Percentiles rank a stretch among this genome's conserved stretches.
Evolutionary conservation across 169 alveolate species (phyloP).

Genomic region (Plasmodium knowlesi): DNA sequence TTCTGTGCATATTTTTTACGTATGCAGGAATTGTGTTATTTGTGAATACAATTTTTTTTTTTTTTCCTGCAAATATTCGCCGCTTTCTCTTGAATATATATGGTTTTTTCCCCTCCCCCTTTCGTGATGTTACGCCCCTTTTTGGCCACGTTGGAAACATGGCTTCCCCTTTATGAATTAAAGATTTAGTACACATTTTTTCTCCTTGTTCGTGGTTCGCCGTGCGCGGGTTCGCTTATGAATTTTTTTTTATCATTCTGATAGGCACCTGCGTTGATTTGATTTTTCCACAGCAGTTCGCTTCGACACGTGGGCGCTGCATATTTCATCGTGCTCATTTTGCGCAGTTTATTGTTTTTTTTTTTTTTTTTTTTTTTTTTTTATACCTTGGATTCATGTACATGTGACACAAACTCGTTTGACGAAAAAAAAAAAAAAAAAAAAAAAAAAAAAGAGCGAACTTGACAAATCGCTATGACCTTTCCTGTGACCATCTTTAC

Average conservation of each 20-base stretch:
- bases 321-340: background rate
- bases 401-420: background rate
- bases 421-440: background rate
- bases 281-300: background rate
- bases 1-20: background rate
- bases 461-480: background rate
- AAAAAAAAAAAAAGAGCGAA: slow-evolving; percentile 3
- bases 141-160: background rate
- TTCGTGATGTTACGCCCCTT: background rate
- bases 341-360: background rate
- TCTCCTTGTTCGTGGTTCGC: background rate
- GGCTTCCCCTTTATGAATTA: background rate
- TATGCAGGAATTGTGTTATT: background rate
- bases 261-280: background rate
- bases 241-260: background rate
- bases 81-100: background rate
- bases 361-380: background rate
- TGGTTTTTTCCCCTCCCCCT: background rate
- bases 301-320: background rate
- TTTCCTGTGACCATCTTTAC: background rate
- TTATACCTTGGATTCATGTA: background rate
- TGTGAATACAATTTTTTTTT: background rate
- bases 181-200: background rate
- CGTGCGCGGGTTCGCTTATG: background rate
- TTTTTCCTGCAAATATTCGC: background rate